These are phyloP conservation scores for Tulasnella sp. DNA, from an alignment of 768 basidiomycete species.

Conservation along the genomic window DNA sequence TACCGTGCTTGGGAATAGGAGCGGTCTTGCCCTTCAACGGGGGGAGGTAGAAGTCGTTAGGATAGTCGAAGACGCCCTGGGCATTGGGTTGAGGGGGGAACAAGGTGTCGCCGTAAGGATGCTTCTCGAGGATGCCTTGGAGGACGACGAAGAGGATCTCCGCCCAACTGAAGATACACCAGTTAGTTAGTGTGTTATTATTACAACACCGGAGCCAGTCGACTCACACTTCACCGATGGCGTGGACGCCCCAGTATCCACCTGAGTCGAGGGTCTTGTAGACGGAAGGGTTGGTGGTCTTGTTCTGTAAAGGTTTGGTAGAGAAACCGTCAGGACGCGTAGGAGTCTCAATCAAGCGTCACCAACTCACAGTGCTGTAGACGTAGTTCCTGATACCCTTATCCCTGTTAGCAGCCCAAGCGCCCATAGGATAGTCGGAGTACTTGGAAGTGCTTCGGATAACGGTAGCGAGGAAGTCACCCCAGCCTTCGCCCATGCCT, in stretches of 20 bases:
- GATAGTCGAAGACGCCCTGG: conserved; percentile 44
- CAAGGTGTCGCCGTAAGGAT: conserved; percentile 72
- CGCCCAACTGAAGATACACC: conserved; percentile 83
- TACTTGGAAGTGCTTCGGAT: conserved; percentile 73
- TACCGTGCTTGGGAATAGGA: conserved; percentile 65
- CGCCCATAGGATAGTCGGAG: conserved; percentile 84
- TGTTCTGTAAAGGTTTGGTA: conserved; percentile 42
- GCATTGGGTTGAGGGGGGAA: conserved; percentile 72
- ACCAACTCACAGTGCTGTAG: conserved; percentile 61
- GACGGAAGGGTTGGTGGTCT: conserved; percentile 75
- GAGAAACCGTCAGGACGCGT: background rate
- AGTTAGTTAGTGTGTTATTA: too few relatives aligned
- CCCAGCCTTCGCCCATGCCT: conserved; percentile 99
- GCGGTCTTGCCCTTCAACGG: conserved; percentile 38
- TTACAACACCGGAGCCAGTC: too few relatives aligned
- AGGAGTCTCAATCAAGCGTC: background rate
- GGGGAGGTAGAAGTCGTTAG: conserved; percentile 66
- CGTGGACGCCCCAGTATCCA: conserved; percentile 82
- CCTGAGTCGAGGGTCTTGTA: conserved; percentile 94
- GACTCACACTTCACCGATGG: conserved; percentile 31
- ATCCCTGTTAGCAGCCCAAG: conserved; percentile 82
- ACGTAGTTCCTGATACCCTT: conserved; percentile 81
- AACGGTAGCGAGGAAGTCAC: conserved; percentile 84
- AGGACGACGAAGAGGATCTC: conserved; percentile 79
- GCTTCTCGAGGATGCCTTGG: conserved; percentile 68